Conservation (phyloP, 163 green algal species). For the Volvox carteri region DNA sequence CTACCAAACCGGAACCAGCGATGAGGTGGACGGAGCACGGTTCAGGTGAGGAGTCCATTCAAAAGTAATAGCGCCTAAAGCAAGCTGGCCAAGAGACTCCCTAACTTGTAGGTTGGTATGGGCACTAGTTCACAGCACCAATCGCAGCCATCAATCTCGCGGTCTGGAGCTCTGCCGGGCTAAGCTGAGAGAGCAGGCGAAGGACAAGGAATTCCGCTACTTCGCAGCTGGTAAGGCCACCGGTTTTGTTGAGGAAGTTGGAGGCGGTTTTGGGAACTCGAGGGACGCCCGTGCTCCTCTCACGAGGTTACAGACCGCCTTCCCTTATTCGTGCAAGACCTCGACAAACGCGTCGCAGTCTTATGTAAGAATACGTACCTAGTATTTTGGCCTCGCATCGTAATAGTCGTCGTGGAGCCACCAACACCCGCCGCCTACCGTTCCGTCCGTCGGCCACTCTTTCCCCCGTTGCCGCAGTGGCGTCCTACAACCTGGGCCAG, state of each 20-base stretch:
- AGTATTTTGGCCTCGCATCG: no score
- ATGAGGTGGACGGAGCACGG: slow-evolving; percentile 33
- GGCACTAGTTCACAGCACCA: slow-evolving; percentile 43
- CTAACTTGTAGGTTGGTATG: slow-evolving; percentile 29
- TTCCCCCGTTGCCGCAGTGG: slow-evolving; percentile 31
- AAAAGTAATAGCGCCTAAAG: background rate
- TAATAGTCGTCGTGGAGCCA: no score
- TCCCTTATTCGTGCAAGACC: no score
- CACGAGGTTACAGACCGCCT: no score
- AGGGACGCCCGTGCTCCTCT: no score
- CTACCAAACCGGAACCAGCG: slow-evolving; percentile 6
- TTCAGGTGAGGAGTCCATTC: slow-evolving; percentile 4
- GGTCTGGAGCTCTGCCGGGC: slow-evolving; percentile 24
- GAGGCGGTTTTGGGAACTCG: no score
- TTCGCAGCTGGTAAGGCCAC: slow-evolving; percentile 45
- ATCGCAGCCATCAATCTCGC: slow-evolving; percentile 8
- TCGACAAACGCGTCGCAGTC: no score
- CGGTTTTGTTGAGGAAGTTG: no score
- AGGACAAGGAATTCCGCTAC: slow-evolving; percentile 52
- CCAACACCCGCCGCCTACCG: no score
- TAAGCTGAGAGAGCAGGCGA: slow-evolving; percentile 25
- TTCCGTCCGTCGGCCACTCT: background rate
- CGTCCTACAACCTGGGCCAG: slow-evolving; percentile 42
- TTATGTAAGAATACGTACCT: no score
- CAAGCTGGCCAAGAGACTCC: no score